Evolutionary conservation across 257 asterid species (phyloP).

Genomic region (Verbena officinalis): DNA sequence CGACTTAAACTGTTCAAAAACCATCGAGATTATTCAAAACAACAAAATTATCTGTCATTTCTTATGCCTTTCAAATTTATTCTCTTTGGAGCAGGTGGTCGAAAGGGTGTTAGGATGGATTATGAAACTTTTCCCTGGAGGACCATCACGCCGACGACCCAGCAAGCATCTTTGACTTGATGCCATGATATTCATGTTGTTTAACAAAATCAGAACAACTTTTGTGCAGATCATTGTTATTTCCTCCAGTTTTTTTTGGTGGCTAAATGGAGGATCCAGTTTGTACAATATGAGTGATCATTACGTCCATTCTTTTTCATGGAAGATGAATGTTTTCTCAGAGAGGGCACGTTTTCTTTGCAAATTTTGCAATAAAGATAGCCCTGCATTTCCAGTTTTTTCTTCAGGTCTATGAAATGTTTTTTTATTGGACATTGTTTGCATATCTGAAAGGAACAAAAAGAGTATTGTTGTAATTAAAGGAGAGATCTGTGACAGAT

Average conservation of each 20-base stretch:
- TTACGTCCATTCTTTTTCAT: slow-evolving; percentile 48
- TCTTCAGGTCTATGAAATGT: not conserved
- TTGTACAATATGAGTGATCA: slow-evolving; percentile 50
- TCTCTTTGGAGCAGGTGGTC: slow-evolving; percentile 64
- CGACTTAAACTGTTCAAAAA: not conserved
- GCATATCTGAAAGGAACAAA: slow-evolving; percentile 2
- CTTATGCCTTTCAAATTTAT: not conserved
- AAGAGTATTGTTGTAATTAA: slow-evolving; percentile 17
- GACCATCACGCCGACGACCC: slow-evolving; percentile 77
- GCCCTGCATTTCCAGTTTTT: slow-evolving; percentile 16
- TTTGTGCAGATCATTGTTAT: slow-evolving; percentile 38
- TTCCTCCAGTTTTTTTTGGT: slow-evolving; percentile 37
- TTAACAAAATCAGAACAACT: slow-evolving; percentile 20
- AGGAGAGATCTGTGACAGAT: slow-evolving; percentile 3
- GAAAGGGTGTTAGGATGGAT: slow-evolving; percentile 98
- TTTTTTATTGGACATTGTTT: slow-evolving; percentile 5
- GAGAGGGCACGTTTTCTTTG: no score
- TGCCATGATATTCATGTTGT: not conserved
- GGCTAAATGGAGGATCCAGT: slow-evolving; percentile 49
- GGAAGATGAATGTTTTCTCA: slow-evolving; percentile 22
- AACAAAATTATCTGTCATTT: no score
- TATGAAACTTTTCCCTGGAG: slow-evolving; percentile 96
- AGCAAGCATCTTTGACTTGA: slow-evolving; percentile 75
- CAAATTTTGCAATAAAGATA: slow-evolving; percentile 30
- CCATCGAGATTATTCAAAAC: no score